phyloP scores from a whole-genome alignment of 495 filamentous ascomycete species.

The Podospora anserina region DNA sequence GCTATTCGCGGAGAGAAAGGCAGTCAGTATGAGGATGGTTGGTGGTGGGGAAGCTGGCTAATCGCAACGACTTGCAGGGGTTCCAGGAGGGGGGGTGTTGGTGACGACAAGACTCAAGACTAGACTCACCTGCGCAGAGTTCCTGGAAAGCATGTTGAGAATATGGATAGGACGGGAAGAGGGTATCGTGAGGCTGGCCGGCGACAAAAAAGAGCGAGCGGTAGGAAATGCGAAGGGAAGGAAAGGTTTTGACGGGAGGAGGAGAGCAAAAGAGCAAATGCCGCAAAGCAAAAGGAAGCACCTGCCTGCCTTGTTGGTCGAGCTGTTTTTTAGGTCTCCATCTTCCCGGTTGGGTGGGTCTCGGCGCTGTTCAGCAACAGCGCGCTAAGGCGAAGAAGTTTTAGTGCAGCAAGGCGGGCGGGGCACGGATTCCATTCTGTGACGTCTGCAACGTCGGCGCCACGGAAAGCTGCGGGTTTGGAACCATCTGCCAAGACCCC shows the following conservation, averaged over 20 bases:
- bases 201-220: not conserved
- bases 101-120: slow-evolving; percentile 21
- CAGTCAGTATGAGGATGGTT: slow-evolving; percentile 27
- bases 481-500: slow-evolving; percentile 4
- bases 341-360: slow-evolving; percentile 24
- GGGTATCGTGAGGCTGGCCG: slow-evolving; percentile 4
- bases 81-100: not conserved
- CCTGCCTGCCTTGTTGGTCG: slow-evolving; percentile 26
- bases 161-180: not conserved
- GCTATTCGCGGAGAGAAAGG: slow-evolving; percentile 34
- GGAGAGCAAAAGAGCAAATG: slow-evolving; percentile 30
- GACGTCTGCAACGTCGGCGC: slow-evolving; percentile 21
- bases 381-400: slow-evolving; percentile 12
- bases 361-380: slow-evolving; percentile 7
- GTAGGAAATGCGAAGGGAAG: not conserved
- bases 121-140: slow-evolving; percentile 49
- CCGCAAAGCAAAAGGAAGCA: slow-evolving; percentile 30
- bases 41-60: slow-evolving; percentile 8
- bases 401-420: slow-evolving; percentile 12
- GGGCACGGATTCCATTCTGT: slow-evolving; percentile 16
- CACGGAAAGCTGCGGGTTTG: slow-evolving; percentile 1
- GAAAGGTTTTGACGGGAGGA: slow-evolving; percentile 8
- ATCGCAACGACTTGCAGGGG: not conserved
- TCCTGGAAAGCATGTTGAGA: slow-evolving; percentile 59
- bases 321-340: slow-evolving; percentile 29